A percentile compares a stretch with the other conserved stretches of the same genome.
phyloP scores from a whole-genome alignment of 2,329 filamentous ascomycete species.

The Aspergillus sojae region DNA sequence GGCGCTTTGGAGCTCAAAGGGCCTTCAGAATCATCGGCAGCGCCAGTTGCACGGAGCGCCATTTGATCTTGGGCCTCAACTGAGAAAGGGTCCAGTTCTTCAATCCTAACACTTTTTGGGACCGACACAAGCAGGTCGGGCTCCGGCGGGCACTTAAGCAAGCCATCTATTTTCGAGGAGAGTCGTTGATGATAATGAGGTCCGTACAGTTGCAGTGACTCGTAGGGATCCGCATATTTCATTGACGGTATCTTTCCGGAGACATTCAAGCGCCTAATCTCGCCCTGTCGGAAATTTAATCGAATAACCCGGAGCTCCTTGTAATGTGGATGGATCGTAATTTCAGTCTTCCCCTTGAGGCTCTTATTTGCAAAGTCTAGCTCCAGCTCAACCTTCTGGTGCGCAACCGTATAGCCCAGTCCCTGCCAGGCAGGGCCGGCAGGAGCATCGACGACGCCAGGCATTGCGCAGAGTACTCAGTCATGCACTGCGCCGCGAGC shows the following conservation, averaged over 20 bases:
- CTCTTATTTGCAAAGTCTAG: slow-evolving; percentile 78
- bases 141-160: slow-evolving; percentile 54
- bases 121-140: slow-evolving; percentile 62
- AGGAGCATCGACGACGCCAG: slow-evolving; percentile 41
- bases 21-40: slow-evolving; percentile 41
- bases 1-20: slow-evolving; percentile 35
- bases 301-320: slow-evolving; percentile 58
- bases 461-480: slow-evolving; percentile 42
- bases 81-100: slow-evolving; percentile 60
- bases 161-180: slow-evolving; percentile 66
- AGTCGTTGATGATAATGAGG: slow-evolving; percentile 77
- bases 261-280: slow-evolving; percentile 54
- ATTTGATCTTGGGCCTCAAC: slow-evolving; percentile 52
- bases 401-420: slow-evolving; percentile 63
- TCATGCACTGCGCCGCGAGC: slow-evolving; percentile 41
- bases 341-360: slow-evolving; percentile 77
- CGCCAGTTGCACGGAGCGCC: slow-evolving; percentile 43
- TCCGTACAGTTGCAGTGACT: slow-evolving; percentile 56
- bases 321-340: slow-evolving; percentile 71
- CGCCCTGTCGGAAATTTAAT: slow-evolving; percentile 66
- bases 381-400: slow-evolving; percentile 87
- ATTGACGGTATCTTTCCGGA: slow-evolving; percentile 45
- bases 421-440: slow-evolving; percentile 32
- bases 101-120: slow-evolving; percentile 63
- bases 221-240: slow-evolving; percentile 47